Conservation (phyloP, 2,329 filamentous ascomycete genomes). For the Fusarium sp. region DNA sequence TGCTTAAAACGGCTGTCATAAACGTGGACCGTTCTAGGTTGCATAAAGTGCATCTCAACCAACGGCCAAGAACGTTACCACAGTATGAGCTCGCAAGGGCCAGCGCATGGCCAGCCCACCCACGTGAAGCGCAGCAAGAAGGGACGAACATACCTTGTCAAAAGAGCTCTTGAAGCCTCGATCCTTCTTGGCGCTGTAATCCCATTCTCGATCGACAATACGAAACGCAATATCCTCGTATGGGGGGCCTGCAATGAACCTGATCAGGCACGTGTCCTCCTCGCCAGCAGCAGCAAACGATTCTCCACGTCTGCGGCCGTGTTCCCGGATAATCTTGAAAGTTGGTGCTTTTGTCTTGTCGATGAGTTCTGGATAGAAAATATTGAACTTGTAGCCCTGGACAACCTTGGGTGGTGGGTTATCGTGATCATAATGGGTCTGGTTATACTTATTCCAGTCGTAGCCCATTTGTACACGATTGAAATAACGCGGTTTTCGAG, state of each 20-base stretch:
- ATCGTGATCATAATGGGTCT: slow-evolving; percentile 98
- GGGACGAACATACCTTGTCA: slow-evolving; percentile 79
- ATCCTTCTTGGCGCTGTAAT: slow-evolving; percentile 95
- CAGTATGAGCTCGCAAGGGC: slow-evolving; percentile 17
- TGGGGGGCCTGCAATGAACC: slow-evolving; percentile 93
- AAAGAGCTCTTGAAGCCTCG: slow-evolving; percentile 96
- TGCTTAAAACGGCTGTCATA: slow-evolving; percentile 19
- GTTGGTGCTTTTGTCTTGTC: slow-evolving; percentile 95
- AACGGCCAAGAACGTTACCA: slow-evolving; percentile 17
- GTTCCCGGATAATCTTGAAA: slow-evolving; percentile 94
- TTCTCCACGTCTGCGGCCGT: slow-evolving; percentile 88
- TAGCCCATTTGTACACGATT: slow-evolving; percentile 99
- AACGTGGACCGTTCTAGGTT: slow-evolving; percentile 25
- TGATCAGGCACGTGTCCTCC: slow-evolving; percentile 95
- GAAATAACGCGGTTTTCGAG: slow-evolving; percentile 95
- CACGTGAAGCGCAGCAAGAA: slow-evolving; percentile 28
- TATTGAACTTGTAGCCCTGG: slow-evolving; percentile 99
- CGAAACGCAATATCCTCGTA: slow-evolving; percentile 98
- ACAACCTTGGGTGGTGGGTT: slow-evolving; percentile 98
- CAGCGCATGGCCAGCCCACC: slow-evolving; percentile 31
- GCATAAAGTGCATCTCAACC: slow-evolving; percentile 22
- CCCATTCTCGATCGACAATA: slow-evolving; percentile 99
- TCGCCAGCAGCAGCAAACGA: slow-evolving; percentile 94
- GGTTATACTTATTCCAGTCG: slow-evolving; percentile 99
- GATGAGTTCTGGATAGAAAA: slow-evolving; percentile 97